Evolutionary conservation across 1,284 basidiomycete genomes (phyloP), one percentile per base, ranked within the genome.

Genomic region (Vanrija sp.): DNA sequence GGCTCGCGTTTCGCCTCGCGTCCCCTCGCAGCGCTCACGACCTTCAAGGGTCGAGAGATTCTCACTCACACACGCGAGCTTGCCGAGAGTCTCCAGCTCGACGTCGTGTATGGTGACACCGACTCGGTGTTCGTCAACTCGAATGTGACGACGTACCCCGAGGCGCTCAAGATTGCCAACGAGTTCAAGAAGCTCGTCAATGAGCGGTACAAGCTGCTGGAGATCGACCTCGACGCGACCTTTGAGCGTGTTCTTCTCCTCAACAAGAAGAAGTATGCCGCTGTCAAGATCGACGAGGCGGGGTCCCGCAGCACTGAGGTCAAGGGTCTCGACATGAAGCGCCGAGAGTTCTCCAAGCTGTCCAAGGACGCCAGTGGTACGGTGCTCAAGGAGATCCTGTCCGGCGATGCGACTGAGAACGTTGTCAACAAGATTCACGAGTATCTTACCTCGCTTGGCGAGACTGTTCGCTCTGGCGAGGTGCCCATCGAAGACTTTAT

Each of bases 221-320:
- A 99, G 74, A 99, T 98, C 60, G 96, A 98, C 72, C 83, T 97
- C 29, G 96, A 99, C 67, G 87, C 89, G 7, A 85, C 97, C 25
- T 99, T 98, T 78, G 86, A 95, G 70, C 85, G 96, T 3, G 83
- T 99, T 61, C 78, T 99, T 1, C 82, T 99, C 18, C 78, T 99
- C 50, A 95, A 98, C 71, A 99, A 98, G 84, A 99, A 98, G 81
- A 98, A 98, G 78, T 99, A 99, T 66, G 96, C 96, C 0, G 96
- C 96, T 0, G 82, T 97, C 71, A 96, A 97, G 77, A 86, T 95
- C 40, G 90, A 91, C 66, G 88, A 91, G 63, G 84, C 83, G 15
- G 82, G 82, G 1, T 81, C 84, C 54, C 88, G 87, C 8, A 84
- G 83, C 7, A 88, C 85, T 1, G 96, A 99, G 73, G 82, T 98